These are phyloP conservation scores for Kodamaea arcana DNA, from an alignment of 1,139 yeast species.

Conservation along the genomic window DNA sequence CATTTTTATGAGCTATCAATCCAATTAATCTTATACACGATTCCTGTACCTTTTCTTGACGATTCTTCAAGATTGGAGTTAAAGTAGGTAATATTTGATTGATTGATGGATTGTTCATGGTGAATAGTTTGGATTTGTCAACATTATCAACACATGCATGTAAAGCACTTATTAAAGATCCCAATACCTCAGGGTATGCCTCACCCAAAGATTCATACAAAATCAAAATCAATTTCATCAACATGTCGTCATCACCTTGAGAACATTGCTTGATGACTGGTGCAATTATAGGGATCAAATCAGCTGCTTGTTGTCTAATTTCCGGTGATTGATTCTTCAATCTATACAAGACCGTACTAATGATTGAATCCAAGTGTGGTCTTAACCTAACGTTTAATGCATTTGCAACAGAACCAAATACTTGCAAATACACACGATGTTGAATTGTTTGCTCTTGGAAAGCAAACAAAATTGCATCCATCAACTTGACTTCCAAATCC, in stretches of 20 bases:
- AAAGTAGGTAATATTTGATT: constrained; percentile 81
- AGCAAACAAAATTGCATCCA: constrained; percentile 82
- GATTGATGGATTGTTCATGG: constrained; percentile 73
- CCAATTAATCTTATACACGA: constrained; percentile 79
- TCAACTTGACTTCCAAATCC: constrained; percentile 55
- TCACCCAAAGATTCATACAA: constrained; percentile 93
- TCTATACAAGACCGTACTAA: constrained; percentile 70
- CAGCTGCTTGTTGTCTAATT: constrained; percentile 83
- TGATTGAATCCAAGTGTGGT: constrained; percentile 73
- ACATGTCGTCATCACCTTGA: constrained; percentile 43
- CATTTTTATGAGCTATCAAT: constrained; percentile 74
- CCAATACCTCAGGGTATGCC: constrained; percentile 89
- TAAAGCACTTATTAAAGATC: constrained; percentile 75
- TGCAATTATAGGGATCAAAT: constrained; percentile 63
- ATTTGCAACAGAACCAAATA: constrained; percentile 63
- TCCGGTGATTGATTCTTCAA: constrained; percentile 70
- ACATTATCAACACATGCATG: constrained; percentile 38
- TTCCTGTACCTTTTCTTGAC: constrained; percentile 91
- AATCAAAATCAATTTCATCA: constrained; percentile 68
- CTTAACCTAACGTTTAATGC: constrained; percentile 66
- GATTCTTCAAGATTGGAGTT: constrained; percentile 86
- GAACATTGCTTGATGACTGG: constrained; percentile 62
- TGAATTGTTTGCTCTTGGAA: constrained; percentile 71
- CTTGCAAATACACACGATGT: constrained; percentile 53
- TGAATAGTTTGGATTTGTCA: constrained; percentile 44